Evolutionary conservation across 2,329 filamentous ascomycete genomes (phyloP).

Genomic region (Cladosporium oxysporum): DNA sequence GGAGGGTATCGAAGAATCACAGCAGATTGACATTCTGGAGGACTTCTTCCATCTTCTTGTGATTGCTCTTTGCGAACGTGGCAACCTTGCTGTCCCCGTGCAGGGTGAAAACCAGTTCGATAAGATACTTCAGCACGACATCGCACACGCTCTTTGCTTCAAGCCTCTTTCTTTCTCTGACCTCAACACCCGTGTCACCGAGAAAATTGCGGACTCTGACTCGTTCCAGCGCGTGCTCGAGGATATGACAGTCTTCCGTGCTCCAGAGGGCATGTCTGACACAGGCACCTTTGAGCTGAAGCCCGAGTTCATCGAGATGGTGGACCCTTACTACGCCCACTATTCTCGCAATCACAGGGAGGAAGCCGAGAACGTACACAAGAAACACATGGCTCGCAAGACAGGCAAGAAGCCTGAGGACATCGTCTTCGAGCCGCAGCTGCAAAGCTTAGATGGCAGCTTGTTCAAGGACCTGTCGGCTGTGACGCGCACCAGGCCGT

Average conservation of each 20-base stretch:
- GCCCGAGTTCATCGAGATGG: conserved; percentile 77
- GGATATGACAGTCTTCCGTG: conserved; percentile 84
- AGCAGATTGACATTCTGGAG: conserved; percentile 90
- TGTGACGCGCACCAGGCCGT: conserved; percentile 82
- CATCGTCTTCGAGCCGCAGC: conserved; percentile 86
- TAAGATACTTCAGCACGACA: conserved; percentile 78
- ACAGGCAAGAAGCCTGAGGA: conserved; percentile 78
- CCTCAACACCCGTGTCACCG: conserved; percentile 79
- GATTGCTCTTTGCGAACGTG: conserved; percentile 84
- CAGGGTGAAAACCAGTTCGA: conserved; percentile 60
- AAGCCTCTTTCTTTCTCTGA: conserved; percentile 95
- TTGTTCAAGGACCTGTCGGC: conserved; percentile 73
- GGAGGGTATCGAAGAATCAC: conserved; percentile 77
- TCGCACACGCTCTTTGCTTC: conserved; percentile 93
- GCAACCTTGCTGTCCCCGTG: conserved; percentile 66
- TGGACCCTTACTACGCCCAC: conserved; percentile 94
- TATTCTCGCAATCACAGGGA: conserved; percentile 97
- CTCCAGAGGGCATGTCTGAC: conserved; percentile 88
- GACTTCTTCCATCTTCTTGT: conserved; percentile 95
- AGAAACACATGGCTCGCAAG: conserved; percentile 82
- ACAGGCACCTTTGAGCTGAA: conserved; percentile 93
- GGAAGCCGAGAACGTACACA: conserved; percentile 88
- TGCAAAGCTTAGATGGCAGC: conserved; percentile 73
- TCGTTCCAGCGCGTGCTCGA: conserved; percentile 82
- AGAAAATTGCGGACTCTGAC: conserved; percentile 85